Base-by-base conservation (phyloP, 2,329 filamentous ascomycete species). In the Ascochyta koolunga region DNA sequence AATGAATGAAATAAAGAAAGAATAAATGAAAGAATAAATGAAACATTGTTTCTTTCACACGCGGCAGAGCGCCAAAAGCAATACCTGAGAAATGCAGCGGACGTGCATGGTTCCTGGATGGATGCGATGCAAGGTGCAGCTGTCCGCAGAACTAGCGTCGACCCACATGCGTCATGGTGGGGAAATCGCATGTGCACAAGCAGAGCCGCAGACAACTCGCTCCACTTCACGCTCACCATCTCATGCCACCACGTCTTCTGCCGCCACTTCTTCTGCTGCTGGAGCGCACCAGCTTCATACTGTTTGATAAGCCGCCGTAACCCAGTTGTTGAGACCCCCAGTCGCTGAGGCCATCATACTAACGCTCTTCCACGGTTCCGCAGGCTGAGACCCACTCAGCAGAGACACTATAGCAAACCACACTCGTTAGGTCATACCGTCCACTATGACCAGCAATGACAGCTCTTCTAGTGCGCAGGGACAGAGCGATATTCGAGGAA, bases 151-250 rank as follows among this genome's bases (percentile, higher is more conserved):
- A 33, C 45, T 49, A 54, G 51, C 45, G 45, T 25, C 11, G 27
- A 29, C 27, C 27, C 27, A 29, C 27, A 13, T 29, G 27, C 35
- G 45, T 43, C 43, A 43, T 44, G 39, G 50, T 40, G 49, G 41
- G 31, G 36, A 33, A 40, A 36, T 36, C 40, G 45, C 35, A 36
- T 32, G 48, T 31, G 38, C 38, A 37, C 37, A 27, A 44, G 41
- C 41, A 51, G 47, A 40, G 44, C 40, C 39, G 50, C 43, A 19
- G 15, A 44, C 41, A 19, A 22, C 24, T 13, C 29, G 5, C 22
- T 39, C 37, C 16, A 44, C 38, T 39, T 44, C 29, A 50, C 51
- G 4, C 18, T 33, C 25, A 32, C 24, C 1, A 5, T 32, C 31
- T 39, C 9, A 45, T 54, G 40, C 18, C 15, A 32, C 24, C 16